Evolutionary conservation across 208 protist species (phyloP).

Genomic region (Wallacemonas sp.): DNA sequence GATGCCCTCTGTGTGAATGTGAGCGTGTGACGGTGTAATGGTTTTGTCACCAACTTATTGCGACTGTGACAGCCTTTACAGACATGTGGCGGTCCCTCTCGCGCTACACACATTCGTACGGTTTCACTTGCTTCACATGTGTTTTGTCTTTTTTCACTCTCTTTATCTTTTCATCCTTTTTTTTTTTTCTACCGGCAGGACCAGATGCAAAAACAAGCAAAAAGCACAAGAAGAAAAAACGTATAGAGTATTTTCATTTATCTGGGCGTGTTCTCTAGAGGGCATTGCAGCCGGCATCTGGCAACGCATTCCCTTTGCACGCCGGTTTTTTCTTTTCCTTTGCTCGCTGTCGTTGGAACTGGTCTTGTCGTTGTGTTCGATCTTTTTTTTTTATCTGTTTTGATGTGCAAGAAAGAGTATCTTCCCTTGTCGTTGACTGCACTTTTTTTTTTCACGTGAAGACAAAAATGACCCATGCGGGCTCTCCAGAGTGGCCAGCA

Average conservation of each 20-base stretch:
- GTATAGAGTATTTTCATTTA: not conserved
- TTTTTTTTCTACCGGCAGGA: not conserved
- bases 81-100: too few species aligned
- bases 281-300: too few species aligned
- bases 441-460: not conserved
- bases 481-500: too few species aligned
- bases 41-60: too few species aligned
- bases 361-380: not conserved
- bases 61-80: too few species aligned
- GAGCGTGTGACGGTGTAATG: too few species aligned
- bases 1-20: not conserved
- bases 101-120: too few species aligned
- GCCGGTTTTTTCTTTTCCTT: too few species aligned
- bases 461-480: too few species aligned
- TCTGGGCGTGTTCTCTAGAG: too few species aligned
- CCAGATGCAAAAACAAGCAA: not conserved
- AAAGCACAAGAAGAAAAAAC: not conserved
- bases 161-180: constrained; percentile 13
- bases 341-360: too few species aligned
- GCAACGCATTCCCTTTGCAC: too few species aligned
- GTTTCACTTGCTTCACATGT: constrained; percentile 1
- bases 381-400: not conserved
- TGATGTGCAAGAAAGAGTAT: not conserved
- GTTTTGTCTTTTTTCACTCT: constrained; percentile 23
- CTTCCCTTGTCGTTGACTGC: not conserved